Evolutionary conservation across 257 asterid genomes (phyloP), one percentile per base, ranked within the genome.

Genomic region (Asclepias syriaca): DNA sequence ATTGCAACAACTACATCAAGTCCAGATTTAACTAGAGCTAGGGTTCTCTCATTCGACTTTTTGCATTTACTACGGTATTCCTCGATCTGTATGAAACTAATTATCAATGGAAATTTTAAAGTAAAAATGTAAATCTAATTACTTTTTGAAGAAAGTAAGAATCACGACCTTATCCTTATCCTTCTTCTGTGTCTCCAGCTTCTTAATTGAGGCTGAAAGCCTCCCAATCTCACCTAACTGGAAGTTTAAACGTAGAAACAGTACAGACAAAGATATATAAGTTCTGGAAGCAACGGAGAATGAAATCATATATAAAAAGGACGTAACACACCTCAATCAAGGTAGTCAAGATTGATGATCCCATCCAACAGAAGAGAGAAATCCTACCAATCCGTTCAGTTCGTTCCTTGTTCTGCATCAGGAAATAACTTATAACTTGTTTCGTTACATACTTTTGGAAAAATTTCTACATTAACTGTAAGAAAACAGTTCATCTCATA

Each of bases 291-390:
- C 65, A 66, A 21, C 54, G 32, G 27, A 22, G 43, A 43, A 13
- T 18, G 58, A 15, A 45, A 61, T 4, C 34, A 69, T 34, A 34
- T 55, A 65, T 29, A 29, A 29, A 29, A 65, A 71, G 51, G 65
- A 45, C 19, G 46, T 21, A 18, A 43, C 76, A 14, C 14, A 71
- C 80, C 96, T 93, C 98, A 63, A 89, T 96, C 72, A 93, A 82
- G 73, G 96, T 78, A 77, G 90, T 77, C 75, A 96, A 93, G 69
- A 80, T 63, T 29, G 92, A 87, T 13, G 97, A 79, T 43, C 97
- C 90, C 88, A 93, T 48, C 98, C 98, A 93, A 73, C 96, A 93
- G 86, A 78, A 93, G 43, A 93, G 96, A 59, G 98, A 89, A 55
- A 93, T 82, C 85, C 96, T 88, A 74, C 96, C 98, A 56, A 93